Evolutionary conservation across 768 basidiomycete genomes (phyloP).

Genomic region (Trametes coccinea): DNA sequence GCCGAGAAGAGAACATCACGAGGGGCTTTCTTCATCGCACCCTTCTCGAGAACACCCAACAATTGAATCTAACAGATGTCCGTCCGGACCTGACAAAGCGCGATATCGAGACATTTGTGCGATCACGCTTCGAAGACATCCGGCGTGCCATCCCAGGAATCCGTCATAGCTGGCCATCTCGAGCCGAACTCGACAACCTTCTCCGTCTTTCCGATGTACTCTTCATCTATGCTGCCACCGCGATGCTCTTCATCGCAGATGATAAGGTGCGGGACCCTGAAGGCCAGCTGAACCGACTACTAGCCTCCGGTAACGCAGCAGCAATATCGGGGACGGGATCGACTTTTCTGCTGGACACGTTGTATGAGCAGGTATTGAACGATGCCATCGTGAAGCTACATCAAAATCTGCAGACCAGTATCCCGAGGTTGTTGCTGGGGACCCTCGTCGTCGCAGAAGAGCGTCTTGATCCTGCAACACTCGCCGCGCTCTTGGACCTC

Average conservation of each 20-base stretch:
- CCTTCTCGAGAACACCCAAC: background rate
- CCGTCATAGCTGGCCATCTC: background rate
- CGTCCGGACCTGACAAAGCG: background rate
- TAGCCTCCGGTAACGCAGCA: background rate
- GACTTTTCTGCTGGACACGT: slow-evolving; percentile 10
- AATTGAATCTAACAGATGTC: background rate
- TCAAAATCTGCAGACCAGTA: no score
- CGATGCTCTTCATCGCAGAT: slow-evolving; percentile 21
- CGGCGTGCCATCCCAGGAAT: background rate
- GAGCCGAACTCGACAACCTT: background rate
- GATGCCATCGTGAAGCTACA: background rate
- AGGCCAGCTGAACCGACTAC: background rate
- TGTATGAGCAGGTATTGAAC: slow-evolving; percentile 14
- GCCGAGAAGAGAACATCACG: slow-evolving; percentile 11
- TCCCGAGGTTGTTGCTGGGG: background rate
- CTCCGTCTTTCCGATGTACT: slow-evolving; percentile 1
- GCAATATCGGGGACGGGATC: background rate
- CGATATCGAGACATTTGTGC: slow-evolving; percentile 2
- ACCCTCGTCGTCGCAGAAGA: background rate
- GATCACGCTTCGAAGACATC: background rate
- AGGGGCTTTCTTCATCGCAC: background rate
- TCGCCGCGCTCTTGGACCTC: background rate
- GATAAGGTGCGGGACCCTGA: background rate
- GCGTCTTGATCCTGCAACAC: background rate
- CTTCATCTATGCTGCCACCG: slow-evolving; percentile 28